Percentiles rank a stretch among this genome's conserved stretches.
phyloP scores from a whole-genome alignment of 1,139 yeast genomes.

The Yamadazyma triangularis region DNA sequence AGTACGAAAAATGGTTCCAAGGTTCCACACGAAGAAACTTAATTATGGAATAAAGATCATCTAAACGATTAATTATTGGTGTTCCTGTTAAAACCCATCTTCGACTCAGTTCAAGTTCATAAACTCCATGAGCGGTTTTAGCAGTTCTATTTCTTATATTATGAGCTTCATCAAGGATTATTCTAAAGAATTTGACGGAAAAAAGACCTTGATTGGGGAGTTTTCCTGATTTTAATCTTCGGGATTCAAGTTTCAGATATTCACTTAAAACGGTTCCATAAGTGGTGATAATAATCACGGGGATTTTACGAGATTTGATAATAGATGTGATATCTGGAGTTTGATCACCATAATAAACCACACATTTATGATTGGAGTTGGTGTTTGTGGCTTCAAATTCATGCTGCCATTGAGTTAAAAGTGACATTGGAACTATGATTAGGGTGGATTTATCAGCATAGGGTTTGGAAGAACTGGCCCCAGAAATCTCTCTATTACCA shows the following conservation, averaged over 20 bases:
- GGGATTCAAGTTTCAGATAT: constrained; percentile 40
- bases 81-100: constrained; percentile 94
- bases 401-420: constrained; percentile 84
- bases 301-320: constrained; percentile 39
- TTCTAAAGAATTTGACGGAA: constrained; percentile 70
- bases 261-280: constrained; percentile 87
- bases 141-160: constrained; percentile 78
- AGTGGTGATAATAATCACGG: constrained; percentile 77
- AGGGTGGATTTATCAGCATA: constrained; percentile 75
- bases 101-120: constrained; percentile 57
- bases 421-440: constrained; percentile 86
- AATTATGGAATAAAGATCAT: constrained; percentile 77
- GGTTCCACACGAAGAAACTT: constrained; percentile 78
- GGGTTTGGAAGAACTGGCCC: no score
- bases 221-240: constrained; percentile 25
- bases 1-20: constrained; percentile 81
- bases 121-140: constrained; percentile 76
- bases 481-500: constrained; percentile 6
- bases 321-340: constrained; percentile 42
- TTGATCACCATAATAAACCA: constrained; percentile 73
- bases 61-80: constrained; percentile 84
- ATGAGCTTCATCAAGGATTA: constrained; percentile 91
- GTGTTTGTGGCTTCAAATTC: constrained; percentile 65
- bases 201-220: constrained; percentile 52
- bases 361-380: constrained; percentile 38